A percentile compares a stretch with the other conserved stretches of the same genome.
phyloP scores from a whole-genome alignment of 2,329 filamentous ascomycete genomes.

The Lachnum nothofagi region DNA sequence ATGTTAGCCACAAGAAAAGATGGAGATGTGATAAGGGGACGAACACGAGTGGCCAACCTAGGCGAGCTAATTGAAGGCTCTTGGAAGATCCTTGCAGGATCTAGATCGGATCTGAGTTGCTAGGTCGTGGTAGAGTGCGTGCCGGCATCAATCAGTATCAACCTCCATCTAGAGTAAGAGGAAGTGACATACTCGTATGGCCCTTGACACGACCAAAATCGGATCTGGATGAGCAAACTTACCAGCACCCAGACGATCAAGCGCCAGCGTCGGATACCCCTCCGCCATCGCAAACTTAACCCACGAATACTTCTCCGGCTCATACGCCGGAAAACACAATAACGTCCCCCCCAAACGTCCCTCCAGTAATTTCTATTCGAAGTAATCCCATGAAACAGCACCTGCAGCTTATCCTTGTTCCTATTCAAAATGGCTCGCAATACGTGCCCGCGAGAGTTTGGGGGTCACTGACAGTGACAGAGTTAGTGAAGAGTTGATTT shows the following conservation, averaged over 20 bases:
- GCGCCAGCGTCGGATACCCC: conserved; percentile 8
- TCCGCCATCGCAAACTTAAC: background rate
- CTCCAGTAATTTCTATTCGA: background rate
- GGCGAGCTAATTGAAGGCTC: background rate
- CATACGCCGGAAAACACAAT: background rate
- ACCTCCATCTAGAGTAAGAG: too few relatives aligned
- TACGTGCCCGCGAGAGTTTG: background rate
- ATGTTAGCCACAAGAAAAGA: too few relatives aligned
- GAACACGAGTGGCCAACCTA: background rate
- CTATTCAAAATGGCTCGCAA: background rate
- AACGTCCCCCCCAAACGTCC: background rate
- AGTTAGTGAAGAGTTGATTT: too few relatives aligned
- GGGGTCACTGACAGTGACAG: too few relatives aligned
- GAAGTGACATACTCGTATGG: background rate
- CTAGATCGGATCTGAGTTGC: background rate
- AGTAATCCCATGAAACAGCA: background rate
- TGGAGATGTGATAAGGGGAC: too few relatives aligned
- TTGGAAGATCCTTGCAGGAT: background rate
- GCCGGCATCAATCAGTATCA: background rate
- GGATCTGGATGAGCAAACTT: conserved; percentile 1
- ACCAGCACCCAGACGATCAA: conserved; percentile 6
- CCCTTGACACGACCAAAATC: conserved; percentile 3
- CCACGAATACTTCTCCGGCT: background rate
- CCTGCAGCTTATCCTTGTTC: background rate
- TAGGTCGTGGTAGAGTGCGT: background rate